A percentile compares a stretch with the other conserved stretches of the same genome.
Conservation (phyloP, 352 stramenopile species). For the Thraustochytrium striatum region DNA sequence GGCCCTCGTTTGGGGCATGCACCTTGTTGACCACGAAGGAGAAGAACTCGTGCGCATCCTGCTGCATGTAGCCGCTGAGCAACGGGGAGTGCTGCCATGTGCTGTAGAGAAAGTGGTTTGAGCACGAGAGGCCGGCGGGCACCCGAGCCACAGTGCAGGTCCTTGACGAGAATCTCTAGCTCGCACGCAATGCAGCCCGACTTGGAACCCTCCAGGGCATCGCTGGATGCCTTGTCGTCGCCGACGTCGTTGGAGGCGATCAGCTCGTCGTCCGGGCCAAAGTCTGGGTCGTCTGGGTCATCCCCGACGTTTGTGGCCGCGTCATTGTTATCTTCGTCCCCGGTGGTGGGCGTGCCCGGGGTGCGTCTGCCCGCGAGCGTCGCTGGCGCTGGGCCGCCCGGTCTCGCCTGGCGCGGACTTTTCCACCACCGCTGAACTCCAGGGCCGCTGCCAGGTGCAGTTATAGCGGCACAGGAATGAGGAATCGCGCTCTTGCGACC, state of each 20-base stretch:
- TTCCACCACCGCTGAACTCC: too few species aligned
- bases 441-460: slow-evolving; percentile 10
- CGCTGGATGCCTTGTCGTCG: too few species aligned
- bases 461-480: slow-evolving; percentile 4
- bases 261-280: too few species aligned
- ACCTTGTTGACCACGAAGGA: slow-evolving; percentile 28
- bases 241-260: too few species aligned
- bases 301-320: too few species aligned
- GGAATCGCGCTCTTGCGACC: slow-evolving; percentile 28
- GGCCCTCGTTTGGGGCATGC: background rate
- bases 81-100: slow-evolving; percentile 34
- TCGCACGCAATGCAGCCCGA: slow-evolving; percentile 36
- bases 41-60: slow-evolving; percentile 46
- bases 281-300: too few species aligned
- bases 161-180: slow-evolving; percentile 31
- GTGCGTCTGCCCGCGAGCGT: too few species aligned
- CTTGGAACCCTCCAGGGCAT: too few species aligned
- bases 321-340: too few species aligned
- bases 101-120: slow-evolving; percentile 41
- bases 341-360: too few species aligned
- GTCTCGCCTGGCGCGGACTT: too few species aligned
- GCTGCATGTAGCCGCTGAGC: slow-evolving; percentile 41
- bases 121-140: slow-evolving; percentile 4
- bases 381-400: too few species aligned
- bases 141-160: slow-evolving; percentile 11